A percentile compares a stretch with the other conserved stretches of the same genome.
Conservation (phyloP, 345 rosid species). For the Heritiera littoralis region DNA sequence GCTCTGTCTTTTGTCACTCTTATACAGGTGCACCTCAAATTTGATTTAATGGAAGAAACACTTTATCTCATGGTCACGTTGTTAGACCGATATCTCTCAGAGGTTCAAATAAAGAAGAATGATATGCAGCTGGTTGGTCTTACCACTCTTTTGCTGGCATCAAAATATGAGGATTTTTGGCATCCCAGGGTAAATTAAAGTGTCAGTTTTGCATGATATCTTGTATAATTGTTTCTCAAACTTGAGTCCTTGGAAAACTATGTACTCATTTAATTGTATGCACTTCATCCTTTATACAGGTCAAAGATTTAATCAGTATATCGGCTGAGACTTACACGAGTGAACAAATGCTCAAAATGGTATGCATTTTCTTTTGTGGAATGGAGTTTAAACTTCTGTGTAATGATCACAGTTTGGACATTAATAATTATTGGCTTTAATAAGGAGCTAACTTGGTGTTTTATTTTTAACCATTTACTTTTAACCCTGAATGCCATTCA, state of each 20-base stretch:
- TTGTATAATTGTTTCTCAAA: not conserved
- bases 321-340: constrained; percentile 87
- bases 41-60: constrained; percentile 87
- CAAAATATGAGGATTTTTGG: constrained; percentile 97
- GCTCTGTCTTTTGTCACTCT: constrained; percentile 17
- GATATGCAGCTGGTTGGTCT: constrained; percentile 96
- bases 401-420: not conserved
- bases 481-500: too few species aligned
- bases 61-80: constrained; percentile 80
- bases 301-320: constrained; percentile 81
- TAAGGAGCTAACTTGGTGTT: not conserved
- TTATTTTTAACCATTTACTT: too few species aligned
- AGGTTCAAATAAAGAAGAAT: constrained; percentile 64
- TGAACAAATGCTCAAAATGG: constrained; percentile 74
- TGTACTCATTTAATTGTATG: constrained; percentile 8
- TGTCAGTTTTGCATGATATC: not conserved
- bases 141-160: constrained; percentile 78
- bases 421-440: not conserved
- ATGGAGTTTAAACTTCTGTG: not conserved
- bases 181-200: constrained; percentile 74
- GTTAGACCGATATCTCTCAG: constrained; percentile 79
- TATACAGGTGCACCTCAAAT: constrained; percentile 81
- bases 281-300: constrained; percentile 49
- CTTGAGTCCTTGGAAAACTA: constrained; percentile 3
- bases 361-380: constrained; percentile 28